Evolutionary conservation across 805 yeast genomes (phyloP), one percentile per base, ranked within the genome.

Genomic region (Clavispora vitiphila): DNA sequence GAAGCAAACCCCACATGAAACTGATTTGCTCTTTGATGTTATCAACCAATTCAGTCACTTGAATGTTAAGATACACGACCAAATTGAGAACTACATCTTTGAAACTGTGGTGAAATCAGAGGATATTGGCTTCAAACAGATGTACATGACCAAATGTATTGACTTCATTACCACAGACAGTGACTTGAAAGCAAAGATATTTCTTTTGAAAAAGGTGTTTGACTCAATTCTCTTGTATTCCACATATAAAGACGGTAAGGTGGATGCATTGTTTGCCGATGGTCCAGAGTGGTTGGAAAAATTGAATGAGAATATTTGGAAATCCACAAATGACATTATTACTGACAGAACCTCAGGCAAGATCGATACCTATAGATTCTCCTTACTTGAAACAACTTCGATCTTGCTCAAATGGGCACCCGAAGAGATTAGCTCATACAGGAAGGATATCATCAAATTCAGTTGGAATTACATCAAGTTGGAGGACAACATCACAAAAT

Each of bases 401-500:
- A 64, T 84, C 34, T 64, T 93, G 34, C 77, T 89, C 20, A 81
- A 81, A 55, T 77, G 80, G 62, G 81, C 86, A 1, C 80, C 95
- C 0, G 60, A 65, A 0, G 62, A 71, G 9, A 72, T 87, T 20
- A 65, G 75, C 7, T 83, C 78, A 12, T 72, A 77, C 50, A 72
- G 86, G 34, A 91, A 88, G 56, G 96, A 89, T 52, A 79, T 93
- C 34, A 87, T 93, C 60, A 88, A 87, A 60, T 93, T 89, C 65
- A 85, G 89, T 52, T 93, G 99, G 99, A 86, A 86, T 51, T 86
- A 82, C 54, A 83, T 93, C 56, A 87, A 87, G 51, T 67, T 90
- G 24, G 97, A 90, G 48, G 99, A 93, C 57, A 76, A 81, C 39
- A 77, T 89, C 38, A 79, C 95, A 20, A 93, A 93, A 57, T 96